Evolutionary conservation across 805 yeast species (phyloP).

Genomic region (Barnettozyma californica): DNA sequence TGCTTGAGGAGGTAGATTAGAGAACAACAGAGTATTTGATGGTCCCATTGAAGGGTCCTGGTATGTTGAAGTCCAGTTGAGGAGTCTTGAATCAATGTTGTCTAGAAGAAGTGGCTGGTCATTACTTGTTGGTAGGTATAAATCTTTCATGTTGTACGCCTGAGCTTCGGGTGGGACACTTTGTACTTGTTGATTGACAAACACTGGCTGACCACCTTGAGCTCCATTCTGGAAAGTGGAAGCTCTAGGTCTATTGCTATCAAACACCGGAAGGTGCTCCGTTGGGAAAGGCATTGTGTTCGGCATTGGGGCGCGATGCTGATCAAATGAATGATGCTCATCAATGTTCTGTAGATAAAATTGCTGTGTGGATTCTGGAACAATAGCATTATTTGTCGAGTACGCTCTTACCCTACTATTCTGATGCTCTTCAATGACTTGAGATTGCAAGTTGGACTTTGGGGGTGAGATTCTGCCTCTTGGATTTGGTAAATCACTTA

Average conservation of each 20-base stretch:
- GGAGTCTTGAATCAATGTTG: constrained; percentile 52
- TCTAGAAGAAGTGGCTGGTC: constrained; percentile 38
- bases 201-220: constrained; percentile 25
- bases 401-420: constrained; percentile 24
- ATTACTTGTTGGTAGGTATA: constrained; percentile 10
- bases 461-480: constrained; percentile 20
- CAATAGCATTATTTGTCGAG: constrained; percentile 20
- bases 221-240: constrained; percentile 33
- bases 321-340: constrained; percentile 9
- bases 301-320: constrained; percentile 11
- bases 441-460: constrained; percentile 9
- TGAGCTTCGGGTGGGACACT: not conserved
- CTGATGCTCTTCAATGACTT: constrained; percentile 15
- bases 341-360: constrained; percentile 13
- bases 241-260: constrained; percentile 33
- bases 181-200: constrained; percentile 7
- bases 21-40: constrained; percentile 69
- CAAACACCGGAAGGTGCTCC: constrained; percentile 9
- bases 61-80: constrained; percentile 64
- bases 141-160: not conserved
- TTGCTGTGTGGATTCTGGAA: constrained; percentile 18
- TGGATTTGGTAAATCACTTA: constrained; percentile 5
- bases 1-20: constrained; percentile 64
- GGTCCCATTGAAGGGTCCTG: constrained; percentile 70
- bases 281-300: constrained; percentile 11